Conservation (phyloP, 1,284 basidiomycete species). For the Filobasidium uniguttulatum region DNA sequence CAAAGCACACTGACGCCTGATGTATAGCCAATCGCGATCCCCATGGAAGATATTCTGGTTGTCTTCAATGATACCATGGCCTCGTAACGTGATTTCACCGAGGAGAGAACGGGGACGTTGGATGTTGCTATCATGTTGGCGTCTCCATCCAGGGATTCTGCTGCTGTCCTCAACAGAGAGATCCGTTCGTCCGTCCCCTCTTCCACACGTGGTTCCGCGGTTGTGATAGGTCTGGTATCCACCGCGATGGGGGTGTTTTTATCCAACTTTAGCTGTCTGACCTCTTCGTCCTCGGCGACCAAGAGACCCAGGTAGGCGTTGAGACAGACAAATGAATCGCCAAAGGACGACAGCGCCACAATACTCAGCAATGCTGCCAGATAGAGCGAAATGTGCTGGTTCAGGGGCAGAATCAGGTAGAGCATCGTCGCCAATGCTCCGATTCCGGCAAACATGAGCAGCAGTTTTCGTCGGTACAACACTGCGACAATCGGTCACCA, state of each 20-base stretch:
- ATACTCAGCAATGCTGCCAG: slow-evolving; percentile 46
- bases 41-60: slow-evolving; percentile 63
- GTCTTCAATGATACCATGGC: slow-evolving; percentile 37
- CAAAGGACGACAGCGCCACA: slow-evolving; percentile 65
- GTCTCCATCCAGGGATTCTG: no score
- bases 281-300: not conserved
- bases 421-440: slow-evolving; percentile 53
- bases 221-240: no score
- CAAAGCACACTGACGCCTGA: slow-evolving; percentile 54
- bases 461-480: slow-evolving; percentile 57
- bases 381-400: slow-evolving; percentile 48
- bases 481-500: slow-evolving; percentile 41
- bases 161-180: no score
- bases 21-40: slow-evolving; percentile 68
- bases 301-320: slow-evolving; percentile 58
- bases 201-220: no score
- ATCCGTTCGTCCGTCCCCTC: no score
- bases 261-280: not conserved
- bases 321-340: slow-evolving; percentile 69
- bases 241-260: no score
- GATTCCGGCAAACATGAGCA: slow-evolving; percentile 56
- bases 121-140: no score
- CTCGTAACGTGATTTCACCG: no score
- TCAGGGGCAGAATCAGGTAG: slow-evolving; percentile 59
- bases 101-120: no score